phyloP scores from a whole-genome alignment of 495 filamentous ascomycete species.

The Thozetella sp. region DNA sequence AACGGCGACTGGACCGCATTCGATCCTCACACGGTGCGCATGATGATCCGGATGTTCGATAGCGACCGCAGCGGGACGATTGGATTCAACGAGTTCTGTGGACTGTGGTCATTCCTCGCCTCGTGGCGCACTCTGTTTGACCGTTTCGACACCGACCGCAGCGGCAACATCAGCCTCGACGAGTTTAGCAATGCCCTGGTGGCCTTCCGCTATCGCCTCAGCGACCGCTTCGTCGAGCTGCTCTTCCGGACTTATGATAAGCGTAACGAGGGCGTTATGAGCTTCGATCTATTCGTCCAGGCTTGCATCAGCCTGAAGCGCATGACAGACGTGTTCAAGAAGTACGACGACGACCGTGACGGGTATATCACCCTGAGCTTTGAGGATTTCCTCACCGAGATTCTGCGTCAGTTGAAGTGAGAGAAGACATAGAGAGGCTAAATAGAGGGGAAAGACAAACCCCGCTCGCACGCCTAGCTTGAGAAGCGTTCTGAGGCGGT shows the following conservation, averaged over 20 bases:
- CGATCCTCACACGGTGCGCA: constrained; percentile 92
- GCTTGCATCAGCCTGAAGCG: constrained; percentile 94
- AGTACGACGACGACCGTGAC: constrained; percentile 95
- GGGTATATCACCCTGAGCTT: constrained; percentile 86
- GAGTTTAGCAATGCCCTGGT: constrained; percentile 92
- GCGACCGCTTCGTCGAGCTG: constrained; percentile 76
- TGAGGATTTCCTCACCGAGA: constrained; percentile 75
- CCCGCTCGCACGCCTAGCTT: too few relatives aligned
- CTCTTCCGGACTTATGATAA: constrained; percentile 72
- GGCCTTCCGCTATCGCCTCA: constrained; percentile 93
- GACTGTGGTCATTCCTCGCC: constrained; percentile 91
- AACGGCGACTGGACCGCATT: constrained; percentile 96
- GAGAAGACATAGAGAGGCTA: neutral
- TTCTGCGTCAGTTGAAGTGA: constrained; percentile 50
- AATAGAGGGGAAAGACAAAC: neutral
- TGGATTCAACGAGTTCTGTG: constrained; percentile 93
- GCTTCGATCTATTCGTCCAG: constrained; percentile 97
- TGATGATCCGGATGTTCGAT: constrained; percentile 99
- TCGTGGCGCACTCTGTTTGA: constrained; percentile 95
- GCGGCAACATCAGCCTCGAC: constrained; percentile 79
- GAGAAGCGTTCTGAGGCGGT: neutral
- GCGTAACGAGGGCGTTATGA: constrained; percentile 68
- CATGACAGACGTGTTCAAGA: constrained; percentile 99
- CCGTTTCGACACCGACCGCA: constrained; percentile 87
- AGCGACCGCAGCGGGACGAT: constrained; percentile 85